phyloP scores from a whole-genome alignment of 2,329 filamentous ascomycete species.

The Cladosporium sp. region DNA sequence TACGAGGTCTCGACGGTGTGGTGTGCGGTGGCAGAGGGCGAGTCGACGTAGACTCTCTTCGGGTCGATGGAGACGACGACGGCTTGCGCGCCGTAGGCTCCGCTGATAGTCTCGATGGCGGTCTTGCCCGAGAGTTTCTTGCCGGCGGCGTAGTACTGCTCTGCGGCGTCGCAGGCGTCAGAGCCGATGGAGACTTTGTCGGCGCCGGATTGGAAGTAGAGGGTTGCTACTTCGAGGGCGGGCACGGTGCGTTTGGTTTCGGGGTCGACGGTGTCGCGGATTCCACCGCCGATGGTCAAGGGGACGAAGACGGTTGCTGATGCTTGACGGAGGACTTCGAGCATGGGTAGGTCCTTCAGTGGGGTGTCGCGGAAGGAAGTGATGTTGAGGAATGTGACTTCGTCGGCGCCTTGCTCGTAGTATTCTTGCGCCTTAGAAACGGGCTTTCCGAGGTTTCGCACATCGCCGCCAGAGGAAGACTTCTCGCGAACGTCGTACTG shows the following conservation, averaged over 20 bases:
- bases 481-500: slow-evolving; percentile 98
- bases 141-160: slow-evolving; percentile 78
- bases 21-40: slow-evolving; percentile 67
- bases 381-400: slow-evolving; percentile 97
- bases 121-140: slow-evolving; percentile 74
- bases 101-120: slow-evolving; percentile 91
- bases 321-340: slow-evolving; percentile 83
- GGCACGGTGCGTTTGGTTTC: slow-evolving; percentile 78
- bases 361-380: slow-evolving; percentile 96
- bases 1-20: slow-evolving; percentile 72
- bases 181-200: slow-evolving; percentile 98
- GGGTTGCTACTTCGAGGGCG: slow-evolving; percentile 86
- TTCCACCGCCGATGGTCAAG: slow-evolving; percentile 91
- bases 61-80: slow-evolving; percentile 96
- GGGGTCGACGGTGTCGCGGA: slow-evolving; percentile 86
- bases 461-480: slow-evolving; percentile 52
- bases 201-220: slow-evolving; percentile 96
- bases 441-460: slow-evolving; percentile 94
- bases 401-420: slow-evolving; percentile 95
- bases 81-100: slow-evolving; percentile 92
- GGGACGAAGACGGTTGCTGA: slow-evolving; percentile 94
- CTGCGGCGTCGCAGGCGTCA: slow-evolving; percentile 88
- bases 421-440: slow-evolving; percentile 92
- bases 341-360: slow-evolving; percentile 88
- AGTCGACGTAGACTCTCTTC: slow-evolving; percentile 79